A percentile compares a stretch with the other conserved stretches of the same genome.
These are phyloP conservation scores for Colletotrichum brevisporum DNA, from an alignment of 2,329 filamentous ascomycete species.

Conservation along the genomic window DNA sequence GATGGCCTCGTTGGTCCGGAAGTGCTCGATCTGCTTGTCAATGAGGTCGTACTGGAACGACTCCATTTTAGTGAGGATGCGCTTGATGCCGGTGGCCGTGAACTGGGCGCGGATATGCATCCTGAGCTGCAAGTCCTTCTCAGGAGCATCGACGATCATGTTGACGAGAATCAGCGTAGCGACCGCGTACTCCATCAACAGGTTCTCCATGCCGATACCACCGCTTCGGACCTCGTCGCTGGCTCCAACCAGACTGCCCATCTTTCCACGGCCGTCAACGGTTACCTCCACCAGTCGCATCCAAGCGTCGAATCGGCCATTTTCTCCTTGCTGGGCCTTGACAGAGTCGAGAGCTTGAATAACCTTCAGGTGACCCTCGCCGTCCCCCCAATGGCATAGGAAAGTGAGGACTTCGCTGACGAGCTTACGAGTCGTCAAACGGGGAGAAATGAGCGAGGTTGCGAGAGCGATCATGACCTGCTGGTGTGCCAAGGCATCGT, in stretches of 20 bases:
- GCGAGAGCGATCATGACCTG: slow-evolving; percentile 91
- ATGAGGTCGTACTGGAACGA: slow-evolving; percentile 98
- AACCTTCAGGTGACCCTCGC: slow-evolving; percentile 91
- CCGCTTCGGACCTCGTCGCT: slow-evolving; percentile 96
- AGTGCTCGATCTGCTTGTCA: slow-evolving; percentile 97
- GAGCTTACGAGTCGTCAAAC: slow-evolving; percentile 91
- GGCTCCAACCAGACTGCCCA: slow-evolving; percentile 97
- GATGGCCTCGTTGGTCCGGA: slow-evolving; percentile 93
- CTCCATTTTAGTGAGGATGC: slow-evolving; percentile 96
- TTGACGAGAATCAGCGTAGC: slow-evolving; percentile 96
- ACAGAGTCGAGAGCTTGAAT: slow-evolving; percentile 93
- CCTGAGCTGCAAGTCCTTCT: slow-evolving; percentile 89
- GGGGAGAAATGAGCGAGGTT: slow-evolving; percentile 87
- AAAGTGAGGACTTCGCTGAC: slow-evolving; percentile 98
- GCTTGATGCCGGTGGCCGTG: slow-evolving; percentile 94
- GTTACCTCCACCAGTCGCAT: slow-evolving; percentile 99
- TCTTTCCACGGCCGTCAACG: slow-evolving; percentile 96
- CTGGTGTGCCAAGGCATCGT: slow-evolving; percentile 92
- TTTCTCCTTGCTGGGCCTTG: slow-evolving; percentile 89
- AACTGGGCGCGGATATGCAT: slow-evolving; percentile 97
- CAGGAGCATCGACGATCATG: slow-evolving; percentile 93
- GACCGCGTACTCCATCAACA: slow-evolving; percentile 98
- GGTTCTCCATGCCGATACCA: slow-evolving; percentile 98
- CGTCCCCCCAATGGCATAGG: slow-evolving; percentile 92
- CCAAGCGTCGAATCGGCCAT: slow-evolving; percentile 97